phyloP scores from a whole-genome alignment of 305 asterid species.

The Plantago rigida region DNA sequence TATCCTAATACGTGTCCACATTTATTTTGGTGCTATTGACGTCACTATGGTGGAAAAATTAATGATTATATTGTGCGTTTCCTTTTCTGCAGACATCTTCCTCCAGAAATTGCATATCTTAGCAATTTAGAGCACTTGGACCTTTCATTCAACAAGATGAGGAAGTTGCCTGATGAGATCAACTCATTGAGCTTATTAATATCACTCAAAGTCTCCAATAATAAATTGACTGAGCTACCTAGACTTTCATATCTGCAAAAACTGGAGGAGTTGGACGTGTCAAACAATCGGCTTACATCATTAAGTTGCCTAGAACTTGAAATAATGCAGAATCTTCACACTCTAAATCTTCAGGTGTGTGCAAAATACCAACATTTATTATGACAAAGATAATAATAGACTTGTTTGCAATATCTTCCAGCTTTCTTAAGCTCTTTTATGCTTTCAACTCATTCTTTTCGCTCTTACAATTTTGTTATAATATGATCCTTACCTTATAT shows the following conservation, averaged over 20 bases:
- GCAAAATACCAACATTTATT: slow-evolving; percentile 8
- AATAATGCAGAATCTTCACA: slow-evolving; percentile 57
- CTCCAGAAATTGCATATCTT: slow-evolving; percentile 81
- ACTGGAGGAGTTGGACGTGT: slow-evolving; percentile 73
- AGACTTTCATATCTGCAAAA: slow-evolving; percentile 52
- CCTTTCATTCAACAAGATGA: slow-evolving; percentile 83
- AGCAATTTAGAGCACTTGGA: slow-evolving; percentile 65
- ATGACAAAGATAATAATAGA: not conserved
- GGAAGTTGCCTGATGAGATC: slow-evolving; percentile 73
- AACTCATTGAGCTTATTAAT: slow-evolving; percentile 46
- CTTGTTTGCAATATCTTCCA: not conserved
- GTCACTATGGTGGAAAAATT: not conserved
- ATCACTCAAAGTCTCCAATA: slow-evolving; percentile 63
- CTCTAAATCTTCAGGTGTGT: slow-evolving; percentile 68
- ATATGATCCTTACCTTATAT: slow-evolving; percentile 23
- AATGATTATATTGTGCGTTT: slow-evolving; percentile 3
- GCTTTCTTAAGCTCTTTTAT: not conserved
- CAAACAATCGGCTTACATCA: slow-evolving; percentile 67
- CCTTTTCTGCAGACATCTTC: slow-evolving; percentile 62
- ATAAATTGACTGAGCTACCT: slow-evolving; percentile 70
- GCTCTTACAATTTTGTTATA: not conserved
- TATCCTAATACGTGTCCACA: not conserved
- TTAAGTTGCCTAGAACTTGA: slow-evolving; percentile 62
- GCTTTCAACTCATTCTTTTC: not conserved
- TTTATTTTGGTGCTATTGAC: too few relatives aligned